A percentile compares a stretch with the other conserved stretches of the same genome.
These are phyloP conservation scores for Globisporangium spinosum DNA, from an alignment of 352 stramenopile species.

Conservation along the genomic window DNA sequence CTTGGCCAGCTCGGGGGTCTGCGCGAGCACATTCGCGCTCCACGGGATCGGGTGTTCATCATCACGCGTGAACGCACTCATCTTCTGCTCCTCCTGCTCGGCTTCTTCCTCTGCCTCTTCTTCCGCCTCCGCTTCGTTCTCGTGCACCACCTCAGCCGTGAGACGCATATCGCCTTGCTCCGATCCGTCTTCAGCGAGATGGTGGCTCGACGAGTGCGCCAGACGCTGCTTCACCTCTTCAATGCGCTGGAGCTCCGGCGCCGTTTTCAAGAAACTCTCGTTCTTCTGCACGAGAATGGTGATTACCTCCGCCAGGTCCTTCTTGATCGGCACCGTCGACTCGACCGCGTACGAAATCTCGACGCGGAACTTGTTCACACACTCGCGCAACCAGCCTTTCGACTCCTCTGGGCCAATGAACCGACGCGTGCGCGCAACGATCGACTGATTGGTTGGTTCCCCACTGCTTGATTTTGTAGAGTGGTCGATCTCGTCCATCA, in stretches of 20 bases:
- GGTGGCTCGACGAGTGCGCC: slow-evolving; percentile 44
- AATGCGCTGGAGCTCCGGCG: slow-evolving; percentile 46
- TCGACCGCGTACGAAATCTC: slow-evolving; percentile 81
- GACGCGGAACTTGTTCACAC: slow-evolving; percentile 71
- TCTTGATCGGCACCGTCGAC: slow-evolving; percentile 55
- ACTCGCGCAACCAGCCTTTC: slow-evolving; percentile 60
- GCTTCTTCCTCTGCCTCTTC: slow-evolving; percentile 87
- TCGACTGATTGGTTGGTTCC: slow-evolving; percentile 22
- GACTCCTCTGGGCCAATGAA: slow-evolving; percentile 48
- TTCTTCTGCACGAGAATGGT: slow-evolving; percentile 53
- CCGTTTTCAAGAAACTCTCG: slow-evolving; percentile 52
- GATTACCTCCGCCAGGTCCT: slow-evolving; percentile 69
- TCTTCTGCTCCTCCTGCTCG: slow-evolving; percentile 90
- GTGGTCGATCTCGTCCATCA: slow-evolving; percentile 75
- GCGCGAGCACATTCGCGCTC: slow-evolving; percentile 44
- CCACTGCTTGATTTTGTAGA: slow-evolving; percentile 6
- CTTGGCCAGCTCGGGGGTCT: slow-evolving; percentile 10
- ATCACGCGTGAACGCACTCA: slow-evolving; percentile 88
- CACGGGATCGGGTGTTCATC: slow-evolving; percentile 87
- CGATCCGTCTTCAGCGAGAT: slow-evolving; percentile 41
- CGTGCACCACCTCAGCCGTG: slow-evolving; percentile 87
- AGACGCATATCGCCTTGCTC: slow-evolving; percentile 73
- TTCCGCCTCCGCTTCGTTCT: slow-evolving; percentile 86
- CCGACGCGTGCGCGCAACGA: slow-evolving; percentile 48
- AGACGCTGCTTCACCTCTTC: slow-evolving; percentile 58